phyloP scores from a whole-genome alignment of 805 yeast species.

The Saturnispora diversa region DNA sequence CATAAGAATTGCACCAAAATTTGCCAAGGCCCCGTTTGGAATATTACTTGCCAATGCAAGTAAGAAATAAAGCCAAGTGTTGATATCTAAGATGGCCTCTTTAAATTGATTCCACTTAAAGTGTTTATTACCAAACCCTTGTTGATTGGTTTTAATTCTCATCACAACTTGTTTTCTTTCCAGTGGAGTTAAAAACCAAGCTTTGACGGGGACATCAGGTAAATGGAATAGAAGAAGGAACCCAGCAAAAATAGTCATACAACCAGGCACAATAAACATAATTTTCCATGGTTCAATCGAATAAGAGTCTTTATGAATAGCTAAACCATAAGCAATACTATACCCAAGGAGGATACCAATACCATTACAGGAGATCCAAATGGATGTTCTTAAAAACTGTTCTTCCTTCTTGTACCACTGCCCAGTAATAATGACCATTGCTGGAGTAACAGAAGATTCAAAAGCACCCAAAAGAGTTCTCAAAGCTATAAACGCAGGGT shows the following conservation, averaged over 20 bases:
- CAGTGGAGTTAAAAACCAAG: constrained; percentile 29
- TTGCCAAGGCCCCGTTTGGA: constrained; percentile 54
- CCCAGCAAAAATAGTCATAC: constrained; percentile 47
- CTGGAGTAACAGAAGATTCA: constrained; percentile 28
- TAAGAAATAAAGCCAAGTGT: constrained; percentile 42
- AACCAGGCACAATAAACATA: constrained; percentile 52
- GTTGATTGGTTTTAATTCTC: constrained; percentile 28
- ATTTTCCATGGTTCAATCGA: constrained; percentile 49
- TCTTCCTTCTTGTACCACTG: constrained; percentile 25
- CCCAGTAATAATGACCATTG: constrained; percentile 29
- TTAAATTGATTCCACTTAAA: constrained; percentile 45
- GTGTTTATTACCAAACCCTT: constrained; percentile 28
- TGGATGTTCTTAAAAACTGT: constrained; percentile 22
- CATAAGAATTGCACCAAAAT: constrained; percentile 35
- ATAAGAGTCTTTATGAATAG: constrained; percentile 1
- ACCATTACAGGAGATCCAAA: constrained; percentile 31
- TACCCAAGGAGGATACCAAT: constrained; percentile 44
- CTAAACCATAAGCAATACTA: constrained; percentile 49
- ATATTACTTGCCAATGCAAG: constrained; percentile 39
- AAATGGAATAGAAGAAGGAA: constrained; percentile 36
- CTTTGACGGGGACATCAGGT: constrained; percentile 29
- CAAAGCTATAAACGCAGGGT: constrained; percentile 37
- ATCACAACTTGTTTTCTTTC: constrained; percentile 31
- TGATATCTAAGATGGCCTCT: constrained; percentile 47
- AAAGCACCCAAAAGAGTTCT: constrained; percentile 42